These are phyloP conservation scores for Bolboschoenus planiculmis DNA, from an alignment of 176 grass and related monocot genomes.

Conservation along the genomic window DNA sequence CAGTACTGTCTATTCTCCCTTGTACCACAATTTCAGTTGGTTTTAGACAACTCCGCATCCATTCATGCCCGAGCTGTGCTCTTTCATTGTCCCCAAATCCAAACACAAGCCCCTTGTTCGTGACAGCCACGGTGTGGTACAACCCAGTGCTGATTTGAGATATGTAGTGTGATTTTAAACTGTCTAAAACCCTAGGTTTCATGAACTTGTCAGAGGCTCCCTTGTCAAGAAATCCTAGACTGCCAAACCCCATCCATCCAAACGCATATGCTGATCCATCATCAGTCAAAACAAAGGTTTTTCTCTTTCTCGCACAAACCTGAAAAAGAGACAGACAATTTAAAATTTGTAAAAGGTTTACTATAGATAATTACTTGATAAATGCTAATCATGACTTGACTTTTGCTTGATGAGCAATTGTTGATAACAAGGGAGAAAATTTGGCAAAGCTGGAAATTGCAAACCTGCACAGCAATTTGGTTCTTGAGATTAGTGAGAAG, in stretches of 20 bases:
- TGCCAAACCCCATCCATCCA: conserved; percentile 99
- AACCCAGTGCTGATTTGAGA: conserved; percentile 95
- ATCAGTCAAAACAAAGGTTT: conserved; percentile 88
- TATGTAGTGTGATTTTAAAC: conserved; percentile 51
- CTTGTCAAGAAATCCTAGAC: conserved; percentile 84
- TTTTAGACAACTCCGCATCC: conserved; percentile 70
- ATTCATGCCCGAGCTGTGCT: conserved; percentile 88
- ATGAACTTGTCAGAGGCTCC: conserved; percentile 87
- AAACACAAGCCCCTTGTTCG: conserved; percentile 76
- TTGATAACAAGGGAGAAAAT: conserved; percentile 11
- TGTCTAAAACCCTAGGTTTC: conserved; percentile 65
- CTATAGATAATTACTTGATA: background rate
- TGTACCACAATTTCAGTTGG: conserved; percentile 89
- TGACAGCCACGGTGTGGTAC: conserved; percentile 91
- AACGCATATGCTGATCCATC: conserved; percentile 81
- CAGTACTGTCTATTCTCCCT: conserved; percentile 37
- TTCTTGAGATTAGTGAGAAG: conserved; percentile 56
- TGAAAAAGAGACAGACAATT: conserved; percentile 24
- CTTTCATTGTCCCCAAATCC: conserved; percentile 97
- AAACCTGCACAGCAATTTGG: conserved; percentile 86
- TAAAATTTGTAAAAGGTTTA: background rate
- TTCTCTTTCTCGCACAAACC: conserved; percentile 97
- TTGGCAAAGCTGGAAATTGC: conserved; percentile 19
- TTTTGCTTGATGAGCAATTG: background rate
- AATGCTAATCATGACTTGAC: background rate